These are phyloP conservation scores for Effrenium voratum DNA, from an alignment of 73 alveolate species.

Conservation along the genomic window DNA sequence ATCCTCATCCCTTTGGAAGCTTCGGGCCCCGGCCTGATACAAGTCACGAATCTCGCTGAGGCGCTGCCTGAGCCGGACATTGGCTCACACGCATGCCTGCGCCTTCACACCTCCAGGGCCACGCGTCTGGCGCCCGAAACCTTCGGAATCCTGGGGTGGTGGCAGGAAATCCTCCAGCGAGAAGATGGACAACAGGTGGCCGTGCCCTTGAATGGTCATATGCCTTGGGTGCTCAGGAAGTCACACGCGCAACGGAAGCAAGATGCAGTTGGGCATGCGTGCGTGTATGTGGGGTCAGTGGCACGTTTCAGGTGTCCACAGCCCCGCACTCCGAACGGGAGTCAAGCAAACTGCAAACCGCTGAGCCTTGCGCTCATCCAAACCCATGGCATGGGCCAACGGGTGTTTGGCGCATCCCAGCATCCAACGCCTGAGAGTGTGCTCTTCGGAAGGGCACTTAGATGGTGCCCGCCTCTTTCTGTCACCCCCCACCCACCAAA, in stretches of 20 bases:
- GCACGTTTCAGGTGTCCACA: no score
- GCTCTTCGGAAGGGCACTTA: neutral
- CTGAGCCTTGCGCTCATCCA: constrained; percentile 27
- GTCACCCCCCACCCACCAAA: no score
- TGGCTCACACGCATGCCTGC: neutral
- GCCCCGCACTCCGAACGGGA: no score
- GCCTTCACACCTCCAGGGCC: neutral
- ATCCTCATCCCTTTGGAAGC: neutral
- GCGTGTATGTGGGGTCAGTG: no score
- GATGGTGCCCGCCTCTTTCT: no score
- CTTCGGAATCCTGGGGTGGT: neutral
- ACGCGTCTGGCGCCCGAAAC: neutral
- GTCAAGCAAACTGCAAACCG: no score
- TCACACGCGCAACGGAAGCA: no score
- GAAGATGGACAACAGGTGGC: constrained; percentile 68
- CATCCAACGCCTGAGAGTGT: constrained; percentile 82
- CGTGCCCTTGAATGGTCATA: constrained; percentile 85
- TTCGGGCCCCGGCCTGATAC: constrained; percentile 34
- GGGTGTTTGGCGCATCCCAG: constrained; percentile 81
- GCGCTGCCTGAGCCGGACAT: constrained; percentile 33
- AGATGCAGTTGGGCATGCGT: no score
- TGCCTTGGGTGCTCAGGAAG: no score
- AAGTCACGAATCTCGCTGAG: constrained; percentile 77
- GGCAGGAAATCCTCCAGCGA: constrained; percentile 79
- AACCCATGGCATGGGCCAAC: constrained; percentile 88